Percentiles rank a stretch among this genome's conserved stretches.
Conservation (phyloP, 1,284 basidiomycete genomes). For the Cystobasidiaceae sp. region DNA sequence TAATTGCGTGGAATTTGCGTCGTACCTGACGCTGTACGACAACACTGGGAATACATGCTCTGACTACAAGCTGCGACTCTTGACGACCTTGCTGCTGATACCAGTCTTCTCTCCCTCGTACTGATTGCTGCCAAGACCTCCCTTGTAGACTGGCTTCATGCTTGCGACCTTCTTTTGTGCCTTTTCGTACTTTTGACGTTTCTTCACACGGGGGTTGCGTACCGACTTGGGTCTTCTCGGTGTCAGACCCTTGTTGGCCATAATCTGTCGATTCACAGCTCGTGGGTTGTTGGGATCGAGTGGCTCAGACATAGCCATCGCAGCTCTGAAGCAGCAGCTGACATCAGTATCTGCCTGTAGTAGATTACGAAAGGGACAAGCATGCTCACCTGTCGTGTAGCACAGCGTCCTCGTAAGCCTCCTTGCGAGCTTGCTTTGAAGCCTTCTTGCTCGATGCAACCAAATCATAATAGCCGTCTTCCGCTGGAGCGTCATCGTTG, state of each 20-base stretch:
- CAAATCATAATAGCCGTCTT: conserved; percentile 77
- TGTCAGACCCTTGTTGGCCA: conserved; percentile 87
- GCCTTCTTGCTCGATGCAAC: conserved; percentile 68
- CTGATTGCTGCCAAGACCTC: conserved; percentile 57
- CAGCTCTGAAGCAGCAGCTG: too few species aligned
- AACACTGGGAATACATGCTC: background rate
- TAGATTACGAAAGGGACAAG: too few species aligned
- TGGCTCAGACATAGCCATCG: conserved; percentile 12
- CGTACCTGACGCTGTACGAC: too few species aligned
- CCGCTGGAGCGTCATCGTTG: conserved; percentile 47
- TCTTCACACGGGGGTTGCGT: conserved; percentile 94
- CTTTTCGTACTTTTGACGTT: conserved; percentile 82
- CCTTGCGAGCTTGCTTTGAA: conserved; percentile 71
- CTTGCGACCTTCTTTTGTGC: conserved; percentile 84
- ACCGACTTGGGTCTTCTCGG: conserved; percentile 73
- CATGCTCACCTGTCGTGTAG: conserved; percentile 63
- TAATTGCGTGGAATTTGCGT: too few species aligned
- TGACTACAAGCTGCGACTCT: conserved; percentile 62
- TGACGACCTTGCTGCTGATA: conserved; percentile 73
- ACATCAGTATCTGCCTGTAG: too few species aligned
- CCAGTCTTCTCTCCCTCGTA: conserved; percentile 60
- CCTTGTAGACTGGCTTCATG: conserved; percentile 82
- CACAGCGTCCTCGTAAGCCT: conserved; percentile 64
- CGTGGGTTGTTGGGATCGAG: conserved; percentile 62
- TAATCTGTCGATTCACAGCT: conserved; percentile 76